Evolutionary conservation across 192 early-diverging fungal genomes (phyloP).

Genomic region (Gigaspora rosea): DNA sequence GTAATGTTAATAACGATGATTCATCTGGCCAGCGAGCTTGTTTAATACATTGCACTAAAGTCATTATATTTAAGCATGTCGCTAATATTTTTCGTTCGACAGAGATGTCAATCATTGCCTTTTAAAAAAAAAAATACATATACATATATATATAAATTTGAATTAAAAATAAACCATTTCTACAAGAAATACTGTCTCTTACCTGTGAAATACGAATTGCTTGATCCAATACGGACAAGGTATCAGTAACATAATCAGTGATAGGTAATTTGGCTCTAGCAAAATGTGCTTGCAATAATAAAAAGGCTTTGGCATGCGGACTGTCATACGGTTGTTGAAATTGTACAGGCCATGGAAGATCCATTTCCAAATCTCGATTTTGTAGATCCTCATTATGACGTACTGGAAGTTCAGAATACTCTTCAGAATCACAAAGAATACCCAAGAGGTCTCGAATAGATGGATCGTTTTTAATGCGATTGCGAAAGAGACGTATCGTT

Average conservation of each 20-base stretch:
- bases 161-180: constrained; percentile 14
- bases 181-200: background rate
- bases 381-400: constrained; percentile 94
- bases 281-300: constrained; percentile 90
- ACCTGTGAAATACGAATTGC: constrained; percentile 84
- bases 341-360: constrained; percentile 67
- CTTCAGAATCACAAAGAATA: constrained; percentile 78
- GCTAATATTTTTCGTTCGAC: constrained; percentile 69
- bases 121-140: no score
- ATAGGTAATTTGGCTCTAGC: constrained; percentile 77
- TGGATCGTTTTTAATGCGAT: constrained; percentile 53
- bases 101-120: constrained; percentile 91
- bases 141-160: no score
- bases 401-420: constrained; percentile 91
- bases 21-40: constrained; percentile 83
- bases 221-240: constrained; percentile 87
- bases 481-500: constrained; percentile 72
- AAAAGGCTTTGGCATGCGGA: constrained; percentile 88
- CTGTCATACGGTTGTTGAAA: constrained; percentile 68
- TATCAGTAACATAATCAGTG: constrained; percentile 91
- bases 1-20: constrained; percentile 72
- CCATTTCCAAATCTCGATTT: constrained; percentile 79
- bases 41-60: constrained; percentile 89
- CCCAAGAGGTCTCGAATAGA: constrained; percentile 66
- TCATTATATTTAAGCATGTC: constrained; percentile 73